Evolutionary conservation across 192 early-diverging fungal genomes (phyloP), one percentile per base, ranked within the genome.

Genomic region (Backusella psychrophila): DNA sequence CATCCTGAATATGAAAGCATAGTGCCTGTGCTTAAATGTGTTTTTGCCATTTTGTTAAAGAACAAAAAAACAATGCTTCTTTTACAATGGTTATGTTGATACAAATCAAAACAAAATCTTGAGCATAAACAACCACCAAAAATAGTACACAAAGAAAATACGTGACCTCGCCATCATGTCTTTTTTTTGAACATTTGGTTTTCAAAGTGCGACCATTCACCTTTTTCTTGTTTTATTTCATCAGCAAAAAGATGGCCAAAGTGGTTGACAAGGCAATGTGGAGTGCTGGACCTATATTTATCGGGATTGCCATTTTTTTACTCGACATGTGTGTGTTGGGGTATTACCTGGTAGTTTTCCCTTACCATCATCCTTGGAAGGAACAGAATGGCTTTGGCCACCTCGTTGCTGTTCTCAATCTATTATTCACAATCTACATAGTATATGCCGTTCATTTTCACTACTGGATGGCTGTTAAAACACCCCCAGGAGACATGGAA

Each of bases 391-490:
- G 79, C 80, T 49, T 49, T 49, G 46, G 46, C 19, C 0, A 49
- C 46, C 17, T 49, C 17, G 73, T 69, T n/a, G 35, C 49, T 26
- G 26, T 72, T 52, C 41, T 72, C 8, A 89, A 81, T 29, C n/a
- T 79, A 19, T 69, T 41, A 6, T 88, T 85, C 72, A 83, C 85
- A 12, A 38, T 76, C 2, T 89, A 89, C 65, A 72, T 89, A 23
- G 80, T 88, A 6, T 86, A 82, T 77, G 83, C 85, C 49, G 86
- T 86, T 29, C 59, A 76, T 31, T 87, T 82, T 52, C 85, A 89
- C 65, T 89, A 89, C 68, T 89, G 85, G 39, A 86, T 82, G 83
- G 86, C 88, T 0, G 80, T 89, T 17, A 77, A 75, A 52, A 89
- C 88, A 52, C 81, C 81, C 2, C 85, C 88, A 21, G 88, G 88